Evolutionary conservation across 148 eudicot genomes (phyloP).

Genomic region (Mesembryanthemum crystallinum): DNA sequence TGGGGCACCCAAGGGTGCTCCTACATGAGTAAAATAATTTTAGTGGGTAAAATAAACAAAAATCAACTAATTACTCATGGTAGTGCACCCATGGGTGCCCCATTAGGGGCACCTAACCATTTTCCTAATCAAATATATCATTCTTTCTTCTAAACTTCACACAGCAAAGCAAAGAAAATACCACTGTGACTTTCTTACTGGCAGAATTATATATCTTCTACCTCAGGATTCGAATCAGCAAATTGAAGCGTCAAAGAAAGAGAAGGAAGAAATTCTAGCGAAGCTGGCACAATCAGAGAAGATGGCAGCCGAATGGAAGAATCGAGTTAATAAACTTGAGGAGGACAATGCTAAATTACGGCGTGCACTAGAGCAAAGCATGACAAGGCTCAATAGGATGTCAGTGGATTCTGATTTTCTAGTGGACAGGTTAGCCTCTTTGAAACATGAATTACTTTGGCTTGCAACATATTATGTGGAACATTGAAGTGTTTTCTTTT

Average conservation of each 20-base stretch:
- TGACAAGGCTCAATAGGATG: conserved; percentile 97
- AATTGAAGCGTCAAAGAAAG: conserved; percentile 52
- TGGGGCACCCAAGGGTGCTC: no score
- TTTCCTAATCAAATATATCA: background rate
- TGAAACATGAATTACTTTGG: background rate
- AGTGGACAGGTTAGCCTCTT: conserved; percentile 75
- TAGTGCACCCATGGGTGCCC: no score
- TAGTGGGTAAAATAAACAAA: no score
- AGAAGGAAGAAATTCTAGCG: conserved; percentile 59
- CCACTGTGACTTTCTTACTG: background rate
- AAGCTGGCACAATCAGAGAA: conserved; percentile 71
- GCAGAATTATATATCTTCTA: conserved; percentile 21
- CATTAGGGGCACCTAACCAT: no score
- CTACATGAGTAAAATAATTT: no score
- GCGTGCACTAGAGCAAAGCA: conserved; percentile 96
- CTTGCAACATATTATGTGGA: background rate
- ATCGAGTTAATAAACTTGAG: conserved; percentile 76
- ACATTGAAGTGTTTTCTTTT: background rate
- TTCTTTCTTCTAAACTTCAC: background rate
- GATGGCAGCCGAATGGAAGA: conserved; percentile 54
- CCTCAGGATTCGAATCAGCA: conserved; percentile 68
- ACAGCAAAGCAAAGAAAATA: background rate
- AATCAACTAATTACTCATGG: no score
- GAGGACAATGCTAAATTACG: conserved; percentile 90
- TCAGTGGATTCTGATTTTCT: conserved; percentile 92